Evolutionary conservation across 1,284 basidiomycete genomes (phyloP), one percentile per base, ranked within the genome.

Genomic region (Heterobasidion irregulare): DNA sequence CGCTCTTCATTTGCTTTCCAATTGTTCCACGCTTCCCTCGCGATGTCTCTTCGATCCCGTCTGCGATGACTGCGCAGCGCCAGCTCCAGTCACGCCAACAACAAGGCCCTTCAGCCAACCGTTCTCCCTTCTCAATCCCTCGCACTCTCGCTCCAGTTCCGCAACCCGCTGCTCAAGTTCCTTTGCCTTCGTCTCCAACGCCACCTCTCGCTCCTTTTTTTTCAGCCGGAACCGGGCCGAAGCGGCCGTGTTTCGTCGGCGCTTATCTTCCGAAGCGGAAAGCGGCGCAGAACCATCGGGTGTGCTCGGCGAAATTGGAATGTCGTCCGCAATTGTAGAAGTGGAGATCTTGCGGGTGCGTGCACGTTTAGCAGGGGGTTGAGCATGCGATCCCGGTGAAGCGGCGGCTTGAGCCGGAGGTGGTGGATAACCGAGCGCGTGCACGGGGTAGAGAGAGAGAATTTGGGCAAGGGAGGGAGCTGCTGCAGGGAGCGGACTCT

Each of bases 181-280:
- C 72, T 94, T 94, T 16, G 92, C 86, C 64, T 87, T 86, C 52
- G 79, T 79, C 72, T 99, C 96, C 15, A 99, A 75, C 9, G 94
- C 94, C 13, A 88, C 89, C 74, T 99, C 96, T 18, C 97, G 80
- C 72, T 98, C 94, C 79, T 99, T 99, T 81, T 99, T 99, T 83
- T 99, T 99, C 65, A 95, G 75, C 57, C 96, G 80, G 82, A 99
- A 99, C 13, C 96, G 89, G n/a, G 95, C 95, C 57, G 90, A 94
- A 0, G 96, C 96, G 16, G 94, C 94, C 0, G 96, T 99, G 70
- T 99, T 99, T 50, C 96, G 77, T 58, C 94, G 79, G 43, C 96
- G 86, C 72, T 98, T 99, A 74, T 96, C 93, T 68, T 96, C 93
- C 1, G 86, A 72, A 0, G 83, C 72, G 7, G 74, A 75, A 1